Conservation (phyloP, 257 asterid genomes). For the Scutellaria baicalensis region DNA sequence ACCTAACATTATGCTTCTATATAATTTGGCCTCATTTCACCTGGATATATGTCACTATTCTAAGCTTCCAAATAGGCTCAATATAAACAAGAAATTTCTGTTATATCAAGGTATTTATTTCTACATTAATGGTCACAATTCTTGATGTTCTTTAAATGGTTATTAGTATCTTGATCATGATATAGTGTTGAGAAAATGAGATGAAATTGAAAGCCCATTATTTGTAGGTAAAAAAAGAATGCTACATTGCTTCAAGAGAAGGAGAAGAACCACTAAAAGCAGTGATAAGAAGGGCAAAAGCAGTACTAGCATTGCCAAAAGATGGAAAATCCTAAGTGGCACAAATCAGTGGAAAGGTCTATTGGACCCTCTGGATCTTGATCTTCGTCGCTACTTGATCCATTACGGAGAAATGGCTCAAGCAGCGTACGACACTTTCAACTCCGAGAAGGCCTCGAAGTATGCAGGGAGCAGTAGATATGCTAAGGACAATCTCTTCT, state of each 20-base stretch:
- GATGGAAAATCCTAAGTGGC: constrained; percentile 79
- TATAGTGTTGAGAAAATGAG: too few relatives aligned
- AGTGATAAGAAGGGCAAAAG: background rate
- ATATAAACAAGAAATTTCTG: background rate
- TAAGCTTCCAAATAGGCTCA: background rate
- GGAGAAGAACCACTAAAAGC: constrained; percentile 13
- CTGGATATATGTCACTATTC: background rate
- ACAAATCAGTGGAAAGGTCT: constrained; percentile 52
- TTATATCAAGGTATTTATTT: background rate
- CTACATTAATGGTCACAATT: background rate
- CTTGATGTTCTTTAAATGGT: too few relatives aligned
- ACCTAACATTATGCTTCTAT: background rate
- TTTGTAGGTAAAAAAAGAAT: constrained; percentile 1
- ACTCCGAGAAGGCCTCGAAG: constrained; percentile 46
- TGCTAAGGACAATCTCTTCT: constrained; percentile 38
- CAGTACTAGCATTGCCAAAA: constrained; percentile 16
- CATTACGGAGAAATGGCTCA: constrained; percentile 72
- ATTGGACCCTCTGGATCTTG: constrained; percentile 58
- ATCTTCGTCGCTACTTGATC: constrained; percentile 63
- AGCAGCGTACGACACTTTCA: constrained; percentile 72
- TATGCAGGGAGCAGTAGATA: constrained; percentile 65
- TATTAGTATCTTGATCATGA: too few relatives aligned
- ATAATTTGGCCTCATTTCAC: background rate
- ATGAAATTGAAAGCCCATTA: too few relatives aligned
- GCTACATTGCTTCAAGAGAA: constrained; percentile 20